Base-by-base conservation (phyloP, 768 basidiomycete genomes). In the Tricholoma flavovirens region DNA sequence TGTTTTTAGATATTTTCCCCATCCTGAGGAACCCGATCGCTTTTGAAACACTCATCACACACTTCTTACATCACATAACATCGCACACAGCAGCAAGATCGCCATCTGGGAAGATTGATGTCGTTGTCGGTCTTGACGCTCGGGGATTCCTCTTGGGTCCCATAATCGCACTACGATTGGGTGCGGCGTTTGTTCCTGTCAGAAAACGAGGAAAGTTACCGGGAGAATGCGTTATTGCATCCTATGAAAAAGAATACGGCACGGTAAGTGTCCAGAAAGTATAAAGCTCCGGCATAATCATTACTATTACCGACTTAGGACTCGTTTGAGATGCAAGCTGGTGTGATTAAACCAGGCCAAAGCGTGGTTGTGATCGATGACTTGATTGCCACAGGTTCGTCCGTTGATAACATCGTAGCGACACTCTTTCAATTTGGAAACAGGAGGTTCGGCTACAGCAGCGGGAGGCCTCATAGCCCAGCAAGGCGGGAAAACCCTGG, bases 151-250 rank as follows among this genome's bases (percentile, higher is more conserved):
- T 99, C 51, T 72, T 99, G 9, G 97, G 95, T 1, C 97, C 97
- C 1, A 82, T 93, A 61, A 83, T 99, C 63, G 97, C 97, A 4
- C 73, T 92, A 65, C 79, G 96, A 56, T 75, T 99, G 24, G 91
- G 92, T 24, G 94, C 94, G 1, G 91, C 93, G 10, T 99, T 99
- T 62, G 93, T 97, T 3, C 95, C 97, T 2, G 94, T 98, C 32
- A 81, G 97, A 57, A 99, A 99, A 74, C 75, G 76, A 58, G 95
- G 94, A 4, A 99, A 98, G 71, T 79, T 99, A n/a, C 97, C 97
- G 5, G 97, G 97, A 46, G 66, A 83, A 62, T 89, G 87, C 68
- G 79, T 86, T 46, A 76, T 78, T 30, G 87, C 83, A 2, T 79
- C 78, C 19, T 99, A 93, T 62, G 83, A 86, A 70, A 97, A 97